Evolutionary conservation across 371 early-diverging fungal species (phyloP).

Genomic region (Mucor sp.): DNA sequence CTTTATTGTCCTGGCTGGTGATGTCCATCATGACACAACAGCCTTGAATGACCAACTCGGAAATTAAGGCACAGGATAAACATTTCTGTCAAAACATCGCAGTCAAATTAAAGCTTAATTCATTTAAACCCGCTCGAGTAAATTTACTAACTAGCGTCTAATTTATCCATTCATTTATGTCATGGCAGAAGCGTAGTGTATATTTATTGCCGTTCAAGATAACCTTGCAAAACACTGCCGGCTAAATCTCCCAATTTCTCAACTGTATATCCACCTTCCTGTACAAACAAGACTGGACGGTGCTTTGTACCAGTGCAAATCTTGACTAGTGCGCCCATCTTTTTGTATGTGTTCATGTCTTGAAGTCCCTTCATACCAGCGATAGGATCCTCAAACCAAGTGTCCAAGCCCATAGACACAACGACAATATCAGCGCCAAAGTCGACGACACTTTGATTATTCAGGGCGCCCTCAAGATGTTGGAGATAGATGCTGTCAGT

Average conservation of each 20-base stretch:
- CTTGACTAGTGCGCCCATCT: slow-evolving; percentile 55
- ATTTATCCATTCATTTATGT: too few species aligned
- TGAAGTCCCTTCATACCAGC: slow-evolving; percentile 57
- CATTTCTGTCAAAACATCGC: not conserved
- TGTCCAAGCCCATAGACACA: slow-evolving; percentile 62
- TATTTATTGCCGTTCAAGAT: slow-evolving; percentile 10
- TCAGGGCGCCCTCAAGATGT: slow-evolving; percentile 27
- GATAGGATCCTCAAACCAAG: slow-evolving; percentile 67
- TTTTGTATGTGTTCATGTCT: slow-evolving; percentile 45
- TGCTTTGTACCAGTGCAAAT: slow-evolving; percentile 23
- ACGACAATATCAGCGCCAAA: slow-evolving; percentile 55
- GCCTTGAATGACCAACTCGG: not conserved
- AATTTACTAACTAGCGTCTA: too few species aligned
- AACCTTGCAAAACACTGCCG: slow-evolving; percentile 60
- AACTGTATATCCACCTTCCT: slow-evolving; percentile 74
- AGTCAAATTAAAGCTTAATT: not conserved
- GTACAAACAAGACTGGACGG: slow-evolving; percentile 67
- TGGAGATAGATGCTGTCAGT: slow-evolving; percentile 52
- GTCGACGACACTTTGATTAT: slow-evolving; percentile 28
- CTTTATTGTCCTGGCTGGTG: not conserved
- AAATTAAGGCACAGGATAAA: not conserved
- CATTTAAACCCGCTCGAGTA: not conserved
- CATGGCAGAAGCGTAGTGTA: not conserved
- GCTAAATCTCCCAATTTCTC: slow-evolving; percentile 64
- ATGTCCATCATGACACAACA: not conserved